phyloP scores from a whole-genome alignment of 495 filamentous ascomycete species.

The Penicillium angulare region DNA sequence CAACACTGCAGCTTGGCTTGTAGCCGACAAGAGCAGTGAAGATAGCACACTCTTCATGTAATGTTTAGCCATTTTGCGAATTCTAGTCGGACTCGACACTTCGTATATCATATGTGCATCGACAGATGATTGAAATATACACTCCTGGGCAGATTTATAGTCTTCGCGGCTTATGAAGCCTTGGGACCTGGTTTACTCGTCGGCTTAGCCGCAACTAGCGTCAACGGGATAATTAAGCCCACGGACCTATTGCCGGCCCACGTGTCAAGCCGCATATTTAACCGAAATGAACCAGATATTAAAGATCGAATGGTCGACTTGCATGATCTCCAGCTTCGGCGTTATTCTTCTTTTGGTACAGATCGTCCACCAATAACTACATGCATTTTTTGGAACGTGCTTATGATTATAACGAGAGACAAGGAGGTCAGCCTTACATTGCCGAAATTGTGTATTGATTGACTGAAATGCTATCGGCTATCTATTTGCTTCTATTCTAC shows the following conservation, averaged over 20 bases:
- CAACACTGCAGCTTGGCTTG: slow-evolving; percentile 14
- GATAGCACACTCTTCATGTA: slow-evolving; percentile 4
- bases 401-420: neutral
- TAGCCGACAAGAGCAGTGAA: slow-evolving; percentile 8
- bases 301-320: neutral
- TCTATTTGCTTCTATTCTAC: slow-evolving; percentile 1
- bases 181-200: slow-evolving; percentile 4
- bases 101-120: neutral
- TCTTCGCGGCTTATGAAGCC: neutral
- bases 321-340: neutral
- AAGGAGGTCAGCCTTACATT: neutral
- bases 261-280: slow-evolving; percentile 13
- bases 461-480: neutral
- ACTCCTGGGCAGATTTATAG: too few relatives aligned
- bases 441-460: too few relatives aligned
- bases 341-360: neutral
- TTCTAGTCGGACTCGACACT: neutral
- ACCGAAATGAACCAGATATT: slow-evolving; percentile 13
- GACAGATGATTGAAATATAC: neutral
- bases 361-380: slow-evolving; percentile 2
- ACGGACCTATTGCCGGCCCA: slow-evolving; percentile 14
- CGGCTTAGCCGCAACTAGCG: slow-evolving; percentile 11
- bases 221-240: neutral
- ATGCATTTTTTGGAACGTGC: slow-evolving; percentile 4
- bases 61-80: neutral